These are phyloP conservation scores for Powellomyces hirtus DNA, from an alignment of 192 early-diverging fungal genomes.

Conservation along the genomic window DNA sequence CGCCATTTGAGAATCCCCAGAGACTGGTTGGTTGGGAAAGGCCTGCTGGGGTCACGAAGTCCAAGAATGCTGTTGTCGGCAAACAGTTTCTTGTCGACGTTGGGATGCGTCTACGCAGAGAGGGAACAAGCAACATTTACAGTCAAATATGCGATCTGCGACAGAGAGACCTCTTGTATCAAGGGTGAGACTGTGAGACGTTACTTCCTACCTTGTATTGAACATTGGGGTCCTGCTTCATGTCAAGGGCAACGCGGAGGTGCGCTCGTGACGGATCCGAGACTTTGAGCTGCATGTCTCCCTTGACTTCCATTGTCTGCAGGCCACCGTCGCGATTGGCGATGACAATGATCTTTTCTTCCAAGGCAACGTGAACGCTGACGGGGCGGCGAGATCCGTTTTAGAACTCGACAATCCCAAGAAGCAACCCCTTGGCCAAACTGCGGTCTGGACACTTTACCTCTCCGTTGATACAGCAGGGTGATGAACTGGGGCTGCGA, in stretches of 20 bases:
- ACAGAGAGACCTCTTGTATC: not conserved
- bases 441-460: no score
- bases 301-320: conserved; percentile 92
- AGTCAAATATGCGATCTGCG: not conserved
- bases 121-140: not conserved
- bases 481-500: conserved; percentile 28
- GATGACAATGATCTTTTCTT: conserved; percentile 82
- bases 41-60: conserved; percentile 74
- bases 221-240: conserved; percentile 60
- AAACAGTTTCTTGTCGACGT: conserved; percentile 92
- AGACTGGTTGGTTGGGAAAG: conserved; percentile 84
- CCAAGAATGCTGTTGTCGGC: conserved; percentile 67
- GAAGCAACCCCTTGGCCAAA: no score
- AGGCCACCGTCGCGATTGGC: conserved; percentile 90
- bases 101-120: conserved; percentile 80
- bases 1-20: conserved; percentile 91
- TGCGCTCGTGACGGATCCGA: conserved; percentile 61
- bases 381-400: not conserved
- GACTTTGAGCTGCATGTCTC: conserved; percentile 80
- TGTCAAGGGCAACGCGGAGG: conserved; percentile 63
- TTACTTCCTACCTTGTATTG: conserved; percentile 83
- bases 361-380: conserved; percentile 83
- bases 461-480: conserved; percentile 25
- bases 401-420: no score
- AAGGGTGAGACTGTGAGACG: no score